Percentiles rank a stretch among this genome's conserved stretches.
Evolutionary conservation across 208 protist genomes (phyloP).

Genomic region (Novymonas esmeraldas): DNA sequence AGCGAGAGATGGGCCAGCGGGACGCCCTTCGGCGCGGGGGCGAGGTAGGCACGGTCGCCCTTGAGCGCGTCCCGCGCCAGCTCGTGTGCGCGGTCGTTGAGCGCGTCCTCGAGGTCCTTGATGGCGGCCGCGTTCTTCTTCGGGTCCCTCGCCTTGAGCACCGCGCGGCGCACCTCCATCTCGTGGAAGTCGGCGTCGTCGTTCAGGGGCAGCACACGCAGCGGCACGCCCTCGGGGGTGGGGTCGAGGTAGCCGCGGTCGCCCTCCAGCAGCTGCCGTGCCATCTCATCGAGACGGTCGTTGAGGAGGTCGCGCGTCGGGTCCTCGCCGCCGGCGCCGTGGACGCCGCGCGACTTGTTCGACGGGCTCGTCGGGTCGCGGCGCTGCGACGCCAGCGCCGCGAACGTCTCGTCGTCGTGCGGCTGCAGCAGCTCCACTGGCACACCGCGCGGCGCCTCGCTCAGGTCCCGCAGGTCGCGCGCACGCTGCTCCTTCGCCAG

Average conservation of each 20-base stretch:
- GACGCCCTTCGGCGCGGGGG: conserved; percentile 64
- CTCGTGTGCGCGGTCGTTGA: conserved; percentile 77
- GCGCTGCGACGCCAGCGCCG: conserved; percentile 48
- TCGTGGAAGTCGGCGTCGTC: conserved; percentile 67
- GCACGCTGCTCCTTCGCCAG: conserved; percentile 65
- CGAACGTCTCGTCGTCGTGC: conserved; percentile 66
- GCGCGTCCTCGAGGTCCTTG: conserved; percentile 48
- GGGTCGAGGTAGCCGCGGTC: conserved; percentile 63
- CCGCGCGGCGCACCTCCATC: conserved; percentile 72
- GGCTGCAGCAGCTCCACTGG: conserved; percentile 61
- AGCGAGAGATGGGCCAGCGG: conserved; percentile 66
- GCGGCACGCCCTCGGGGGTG: conserved; percentile 70
- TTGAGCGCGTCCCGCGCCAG: conserved; percentile 58
- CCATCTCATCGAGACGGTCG: conserved; percentile 62
- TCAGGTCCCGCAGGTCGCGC: conserved; percentile 54
- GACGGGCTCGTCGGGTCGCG: conserved; percentile 14
- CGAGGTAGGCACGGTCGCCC: conserved; percentile 67
- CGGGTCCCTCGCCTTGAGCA: conserved; percentile 54
- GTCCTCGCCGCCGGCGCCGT: conserved; percentile 19
- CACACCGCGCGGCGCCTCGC: conserved; percentile 54
- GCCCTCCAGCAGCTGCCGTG: conserved; percentile 53
- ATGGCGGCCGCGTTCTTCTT: conserved; percentile 54
- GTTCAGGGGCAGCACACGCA: conserved; percentile 61
- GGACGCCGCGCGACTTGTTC: conserved; percentile 37
- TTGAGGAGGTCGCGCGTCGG: conserved; percentile 43